These are phyloP conservation scores for Fraxinus cuspidata DNA, from an alignment of 257 asterid species.

Conservation along the genomic window DNA sequence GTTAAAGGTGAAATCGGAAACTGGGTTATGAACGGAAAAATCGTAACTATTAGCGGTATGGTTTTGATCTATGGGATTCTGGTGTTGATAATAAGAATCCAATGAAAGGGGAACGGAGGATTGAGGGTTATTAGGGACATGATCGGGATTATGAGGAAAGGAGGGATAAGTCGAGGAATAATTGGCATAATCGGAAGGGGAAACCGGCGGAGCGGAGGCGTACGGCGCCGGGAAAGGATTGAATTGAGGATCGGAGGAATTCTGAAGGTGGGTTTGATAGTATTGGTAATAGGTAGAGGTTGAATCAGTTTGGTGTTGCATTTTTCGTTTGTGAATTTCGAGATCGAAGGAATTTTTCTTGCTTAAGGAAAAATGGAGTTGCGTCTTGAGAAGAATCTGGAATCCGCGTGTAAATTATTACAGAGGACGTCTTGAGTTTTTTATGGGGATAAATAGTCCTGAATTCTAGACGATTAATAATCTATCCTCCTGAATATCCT, in stretches of 20 bases:
- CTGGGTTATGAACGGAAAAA: slow-evolving; percentile 37
- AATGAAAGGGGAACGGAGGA: slow-evolving; percentile 39
- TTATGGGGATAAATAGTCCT: not conserved
- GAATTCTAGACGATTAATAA: not conserved
- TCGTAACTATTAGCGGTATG: slow-evolving; percentile 45
- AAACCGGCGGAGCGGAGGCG: slow-evolving; percentile 84
- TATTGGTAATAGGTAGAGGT: slow-evolving; percentile 54
- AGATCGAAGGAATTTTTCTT: not conserved
- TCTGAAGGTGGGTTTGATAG: slow-evolving; percentile 45
- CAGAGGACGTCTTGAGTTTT: not conserved
- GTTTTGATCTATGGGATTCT: slow-evolving; percentile 42
- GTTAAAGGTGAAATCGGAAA: slow-evolving; percentile 29
- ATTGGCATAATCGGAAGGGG: slow-evolving; percentile 44
- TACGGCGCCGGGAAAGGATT: slow-evolving; percentile 34
- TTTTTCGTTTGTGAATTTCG: not conserved
- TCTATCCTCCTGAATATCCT: too few relatives aligned
- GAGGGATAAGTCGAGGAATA: slow-evolving; percentile 39
- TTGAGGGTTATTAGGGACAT: slow-evolving; percentile 39
- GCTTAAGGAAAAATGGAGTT: not conserved
- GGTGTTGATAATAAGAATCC: slow-evolving; percentile 37
- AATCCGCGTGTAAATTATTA: not conserved
- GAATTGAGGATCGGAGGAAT: slow-evolving; percentile 37
- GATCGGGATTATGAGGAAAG: slow-evolving; percentile 44
- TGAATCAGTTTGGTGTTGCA: slow-evolving; percentile 45
- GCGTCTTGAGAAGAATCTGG: not conserved